Conservation (phyloP, 164 flowering plant genomes). For the Protea cynaroides region DNA sequence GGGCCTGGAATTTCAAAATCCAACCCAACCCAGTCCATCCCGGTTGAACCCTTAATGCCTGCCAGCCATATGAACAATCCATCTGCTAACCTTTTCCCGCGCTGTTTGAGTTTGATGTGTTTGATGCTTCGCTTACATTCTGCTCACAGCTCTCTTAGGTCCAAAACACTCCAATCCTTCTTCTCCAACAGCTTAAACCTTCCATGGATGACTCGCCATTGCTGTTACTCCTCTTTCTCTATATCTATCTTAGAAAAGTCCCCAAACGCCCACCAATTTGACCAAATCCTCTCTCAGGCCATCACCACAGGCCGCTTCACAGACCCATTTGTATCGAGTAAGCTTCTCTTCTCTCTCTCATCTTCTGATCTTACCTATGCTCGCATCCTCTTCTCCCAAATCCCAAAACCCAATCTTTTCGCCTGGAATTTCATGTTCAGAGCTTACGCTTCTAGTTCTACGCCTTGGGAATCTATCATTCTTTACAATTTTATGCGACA, state of each 20-base stretch:
- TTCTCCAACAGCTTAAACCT: neutral
- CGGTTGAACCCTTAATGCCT: too few species aligned
- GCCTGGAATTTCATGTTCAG: conserved; percentile 26
- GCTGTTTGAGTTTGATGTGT: too few species aligned
- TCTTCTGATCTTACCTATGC: conserved; percentile 7
- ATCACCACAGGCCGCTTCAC: conserved; percentile 10
- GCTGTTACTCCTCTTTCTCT: conserved; percentile 5
- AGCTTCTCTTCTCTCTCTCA: conserved; percentile 9
- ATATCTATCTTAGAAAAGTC: conserved; percentile 1
- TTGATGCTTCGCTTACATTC: neutral
- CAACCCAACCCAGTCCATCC: too few species aligned
- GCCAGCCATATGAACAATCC: too few species aligned
- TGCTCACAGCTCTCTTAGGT: neutral
- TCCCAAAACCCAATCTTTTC: conserved; percentile 16
- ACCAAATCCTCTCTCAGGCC: conserved; percentile 16
- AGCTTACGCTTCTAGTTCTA: conserved; percentile 10
- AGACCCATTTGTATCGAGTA: conserved; percentile 15
- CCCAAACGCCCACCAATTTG: conserved; percentile 4
- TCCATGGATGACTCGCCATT: conserved; percentile 6
- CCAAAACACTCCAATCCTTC: neutral
- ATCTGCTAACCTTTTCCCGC: too few species aligned
- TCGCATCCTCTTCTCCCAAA: conserved; percentile 13
- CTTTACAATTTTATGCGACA: conserved; percentile 21
- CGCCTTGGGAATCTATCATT: conserved; percentile 16
- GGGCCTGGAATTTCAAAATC: too few species aligned